These are phyloP conservation scores for Pleurotus eryngii DNA, from an alignment of 768 basidiomycete species.

Conservation along the genomic window DNA sequence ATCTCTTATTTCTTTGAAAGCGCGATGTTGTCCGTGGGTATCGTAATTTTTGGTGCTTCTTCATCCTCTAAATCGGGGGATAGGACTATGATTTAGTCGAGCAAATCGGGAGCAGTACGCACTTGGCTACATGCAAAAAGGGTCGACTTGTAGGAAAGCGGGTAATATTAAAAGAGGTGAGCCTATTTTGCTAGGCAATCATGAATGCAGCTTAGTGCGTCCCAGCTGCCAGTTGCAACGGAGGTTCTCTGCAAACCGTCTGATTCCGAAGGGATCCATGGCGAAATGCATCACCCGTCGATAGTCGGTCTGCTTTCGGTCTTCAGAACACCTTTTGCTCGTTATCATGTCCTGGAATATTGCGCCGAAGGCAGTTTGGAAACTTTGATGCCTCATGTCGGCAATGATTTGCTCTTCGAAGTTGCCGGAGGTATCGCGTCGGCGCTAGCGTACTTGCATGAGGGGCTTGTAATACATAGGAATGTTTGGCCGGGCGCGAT, in stretches of 20 bases:
- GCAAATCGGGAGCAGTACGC: slow-evolving; percentile 31
- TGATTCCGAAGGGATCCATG: slow-evolving; percentile 28
- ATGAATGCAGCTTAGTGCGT: neutral
- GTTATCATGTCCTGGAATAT: slow-evolving; percentile 43
- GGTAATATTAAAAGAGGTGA: slow-evolving; percentile 43
- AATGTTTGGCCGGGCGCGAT: slow-evolving; percentile 38
- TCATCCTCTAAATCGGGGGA: neutral
- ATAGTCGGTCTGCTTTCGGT: slow-evolving; percentile 43
- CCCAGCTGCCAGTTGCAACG: neutral
- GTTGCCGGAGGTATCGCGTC: slow-evolving; percentile 36
- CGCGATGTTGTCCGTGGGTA: too few relatives aligned
- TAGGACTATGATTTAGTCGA: slow-evolving; percentile 40
- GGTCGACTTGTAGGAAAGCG: slow-evolving; percentile 41
- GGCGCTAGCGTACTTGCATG: slow-evolving; percentile 40
- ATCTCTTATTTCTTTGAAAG: too few relatives aligned
- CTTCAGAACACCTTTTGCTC: slow-evolving; percentile 28
- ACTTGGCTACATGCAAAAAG: slow-evolving; percentile 39
- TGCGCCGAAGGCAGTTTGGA: slow-evolving; percentile 38
- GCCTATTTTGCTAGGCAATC: too few relatives aligned
- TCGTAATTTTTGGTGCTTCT: too few relatives aligned
- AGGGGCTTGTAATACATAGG: slow-evolving; percentile 40
- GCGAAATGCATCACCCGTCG: slow-evolving; percentile 44
- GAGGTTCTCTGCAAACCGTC: slow-evolving; percentile 6
- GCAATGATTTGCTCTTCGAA: slow-evolving; percentile 31
- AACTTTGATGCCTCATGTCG: slow-evolving; percentile 21